phyloP scores from a whole-genome alignment of 768 basidiomycete genomes.

The Russula earlei region DNA sequence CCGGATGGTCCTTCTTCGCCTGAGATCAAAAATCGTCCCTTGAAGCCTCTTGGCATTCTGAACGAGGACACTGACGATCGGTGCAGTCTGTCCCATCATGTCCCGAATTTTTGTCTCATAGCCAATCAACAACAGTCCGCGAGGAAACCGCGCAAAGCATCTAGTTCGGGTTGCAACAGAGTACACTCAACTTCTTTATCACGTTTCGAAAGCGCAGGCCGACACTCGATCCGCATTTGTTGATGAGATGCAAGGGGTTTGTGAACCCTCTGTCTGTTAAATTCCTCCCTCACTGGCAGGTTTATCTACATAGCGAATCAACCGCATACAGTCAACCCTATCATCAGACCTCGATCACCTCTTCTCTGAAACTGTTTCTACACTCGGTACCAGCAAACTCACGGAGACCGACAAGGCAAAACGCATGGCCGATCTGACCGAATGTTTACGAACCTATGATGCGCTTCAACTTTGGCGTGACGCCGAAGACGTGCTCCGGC shows the following conservation, averaged over 20 bases:
- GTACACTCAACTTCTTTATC: conserved; percentile 88
- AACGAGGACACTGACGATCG: conserved; percentile 35
- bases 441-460: conserved; percentile 76
- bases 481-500: conserved; percentile 79
- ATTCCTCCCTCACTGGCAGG: conserved; percentile 11
- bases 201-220: conserved; percentile 67
- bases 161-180: conserved; percentile 79
- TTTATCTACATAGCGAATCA: conserved; percentile 49
- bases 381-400: conserved; percentile 42
- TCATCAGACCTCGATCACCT: conserved; percentile 80
- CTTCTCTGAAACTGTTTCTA: conserved; percentile 52
- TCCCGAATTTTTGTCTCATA: not conserved
- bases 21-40: conserved; percentile 26
- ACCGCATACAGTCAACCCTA: conserved; percentile 74
- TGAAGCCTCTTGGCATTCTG: conserved; percentile 28
- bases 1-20: conserved; percentile 33
- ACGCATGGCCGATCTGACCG: conserved; percentile 54
- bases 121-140: conserved; percentile 32
- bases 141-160: conserved; percentile 66
- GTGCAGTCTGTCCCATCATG: conserved; percentile 30
- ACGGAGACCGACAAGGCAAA: conserved; percentile 58
- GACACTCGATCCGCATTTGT: conserved; percentile 70
- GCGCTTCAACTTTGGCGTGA: conserved; percentile 71
- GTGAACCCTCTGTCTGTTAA: conserved; percentile 24
- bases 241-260: conserved; percentile 77